A percentile compares a stretch with the other conserved stretches of the same genome.
These are phyloP conservation scores for Botryosphaeria dothidea DNA, from an alignment of 2,329 filamentous ascomycete genomes.

Conservation along the genomic window DNA sequence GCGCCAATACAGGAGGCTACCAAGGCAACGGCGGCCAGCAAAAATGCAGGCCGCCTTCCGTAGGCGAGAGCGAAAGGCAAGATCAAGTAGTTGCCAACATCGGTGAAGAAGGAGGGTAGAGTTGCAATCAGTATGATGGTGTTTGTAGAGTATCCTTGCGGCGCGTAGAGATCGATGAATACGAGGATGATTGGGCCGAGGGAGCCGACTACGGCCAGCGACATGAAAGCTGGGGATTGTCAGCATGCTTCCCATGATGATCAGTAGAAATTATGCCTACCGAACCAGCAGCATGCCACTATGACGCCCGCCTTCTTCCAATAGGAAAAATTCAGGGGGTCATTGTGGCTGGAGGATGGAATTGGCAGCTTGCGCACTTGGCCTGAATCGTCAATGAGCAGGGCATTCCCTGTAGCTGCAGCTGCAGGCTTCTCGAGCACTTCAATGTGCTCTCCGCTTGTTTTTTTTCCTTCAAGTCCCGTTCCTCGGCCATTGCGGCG, in stretches of 20 bases:
- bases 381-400: conserved; percentile 23
- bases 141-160: background rate
- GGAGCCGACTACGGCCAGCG: background rate
- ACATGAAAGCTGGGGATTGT: background rate
- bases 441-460: conserved; percentile 2
- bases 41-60: conserved; percentile 40
- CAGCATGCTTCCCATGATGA: background rate
- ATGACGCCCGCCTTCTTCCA: conserved; percentile 28
- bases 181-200: background rate
- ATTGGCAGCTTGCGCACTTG: conserved; percentile 26
- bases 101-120: background rate
- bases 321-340: conserved; percentile 28
- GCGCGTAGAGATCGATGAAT: background rate
- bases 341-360: conserved; percentile 22
- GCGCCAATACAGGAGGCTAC: conserved; percentile 22
- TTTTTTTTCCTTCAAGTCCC: conserved; percentile 6
- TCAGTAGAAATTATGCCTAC: conserved; percentile 15
- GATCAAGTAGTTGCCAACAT: background rate
- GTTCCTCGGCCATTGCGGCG: conserved; percentile 2
- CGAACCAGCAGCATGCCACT: conserved; percentile 33
- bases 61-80: conserved; percentile 42
- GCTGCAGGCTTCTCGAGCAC: background rate
- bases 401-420: conserved; percentile 20
- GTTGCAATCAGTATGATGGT: background rate
- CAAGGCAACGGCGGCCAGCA: conserved; percentile 39